Evolutionary conservation across 768 basidiomycete species (phyloP), one percentile per base, ranked within the genome.

Genomic region (Podaxis sp.): DNA sequence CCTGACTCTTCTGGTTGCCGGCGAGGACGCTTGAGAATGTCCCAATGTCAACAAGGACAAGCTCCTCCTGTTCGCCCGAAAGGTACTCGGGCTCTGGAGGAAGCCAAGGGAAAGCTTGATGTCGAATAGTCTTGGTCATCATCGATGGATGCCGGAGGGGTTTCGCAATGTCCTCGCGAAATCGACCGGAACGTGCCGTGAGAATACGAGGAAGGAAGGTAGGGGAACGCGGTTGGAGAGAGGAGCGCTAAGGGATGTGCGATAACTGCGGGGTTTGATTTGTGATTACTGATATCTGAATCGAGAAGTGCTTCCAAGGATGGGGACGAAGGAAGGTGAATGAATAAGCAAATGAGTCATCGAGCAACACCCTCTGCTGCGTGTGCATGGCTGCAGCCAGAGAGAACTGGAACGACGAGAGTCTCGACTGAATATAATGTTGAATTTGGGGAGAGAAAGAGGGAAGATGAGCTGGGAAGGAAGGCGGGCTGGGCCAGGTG

Each of bases 111-210:
- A 36, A 33, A 9, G 57, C 4, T 17, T n/a, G 56, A 37, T 4
- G n/a, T 3, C 29, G 56, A 49, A 49, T 49, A 50, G 13, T 50
- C 49, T 50, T 50, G 19, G 49, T 50, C 22, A 47, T 40, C 54
- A 38, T 38, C 46, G 56, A 58, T 58, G 15, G 57, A 58, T 49
- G 43, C 46, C 57, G 46, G 47, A 25, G 56, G 3, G 40, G 41
- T 43, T 9, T 57, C 56, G 56, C 27, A 47, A 13, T n/a, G 40
- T 25, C 11, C 25, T 56, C 55, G 55, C 55, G 11, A 25, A 41
- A 40, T 43, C 41, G 55, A 56, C 37, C 38, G 55, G 55, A 43
- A 38, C 40, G 56, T 57, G 40, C 56, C 56, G 56, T 57, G 56
- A 29, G 57, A 41, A 53, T 33, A 27, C 51, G 29, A 53, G 24